Evolutionary conservation across 495 filamentous ascomycete genomes (phyloP).

Genomic region (Penicillium silybi): DNA sequence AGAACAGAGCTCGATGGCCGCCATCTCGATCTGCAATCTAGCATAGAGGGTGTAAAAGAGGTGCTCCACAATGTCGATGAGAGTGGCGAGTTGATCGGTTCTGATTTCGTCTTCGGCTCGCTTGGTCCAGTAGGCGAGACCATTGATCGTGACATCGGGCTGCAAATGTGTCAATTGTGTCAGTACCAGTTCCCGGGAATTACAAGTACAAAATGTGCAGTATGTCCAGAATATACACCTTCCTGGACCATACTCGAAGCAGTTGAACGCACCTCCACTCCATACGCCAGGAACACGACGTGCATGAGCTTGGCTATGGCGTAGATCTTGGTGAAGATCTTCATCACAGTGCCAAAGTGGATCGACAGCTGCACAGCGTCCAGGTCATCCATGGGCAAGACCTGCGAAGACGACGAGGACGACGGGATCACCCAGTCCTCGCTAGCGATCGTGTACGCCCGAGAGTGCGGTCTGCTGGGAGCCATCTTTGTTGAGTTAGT

Average conservation of each 20-base stretch:
- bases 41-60: conserved; percentile 38
- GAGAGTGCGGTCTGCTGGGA: conserved; percentile 16
- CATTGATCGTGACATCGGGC: conserved; percentile 25
- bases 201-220: not conserved
- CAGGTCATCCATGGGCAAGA: conserved; percentile 19
- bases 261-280: conserved; percentile 26
- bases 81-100: conserved; percentile 17
- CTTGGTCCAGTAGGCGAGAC: conserved; percentile 27
- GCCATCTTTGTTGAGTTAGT: conserved; percentile 13
- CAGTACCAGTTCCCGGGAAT: not conserved
- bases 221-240: not conserved
- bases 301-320: conserved; percentile 35
- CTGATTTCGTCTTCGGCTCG: conserved; percentile 24
- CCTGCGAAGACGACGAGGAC: not conserved
- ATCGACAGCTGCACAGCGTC: conserved; percentile 11
- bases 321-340: conserved; percentile 32
- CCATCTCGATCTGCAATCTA: conserved; percentile 35
- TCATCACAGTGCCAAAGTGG: conserved; percentile 21
- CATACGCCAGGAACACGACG: conserved; percentile 31
- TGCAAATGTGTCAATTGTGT: conserved; percentile 7
- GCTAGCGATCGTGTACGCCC: conserved; percentile 32
- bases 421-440: conserved; percentile 29
- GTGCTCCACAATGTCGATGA: conserved; percentile 32
- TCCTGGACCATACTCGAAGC: not conserved
- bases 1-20: conserved; percentile 33